A percentile compares a stretch with the other conserved stretches of the same genome.
These are phyloP conservation scores for Paraleonurus japonicus DNA, from an alignment of 257 asterid species.

Conservation along the genomic window DNA sequence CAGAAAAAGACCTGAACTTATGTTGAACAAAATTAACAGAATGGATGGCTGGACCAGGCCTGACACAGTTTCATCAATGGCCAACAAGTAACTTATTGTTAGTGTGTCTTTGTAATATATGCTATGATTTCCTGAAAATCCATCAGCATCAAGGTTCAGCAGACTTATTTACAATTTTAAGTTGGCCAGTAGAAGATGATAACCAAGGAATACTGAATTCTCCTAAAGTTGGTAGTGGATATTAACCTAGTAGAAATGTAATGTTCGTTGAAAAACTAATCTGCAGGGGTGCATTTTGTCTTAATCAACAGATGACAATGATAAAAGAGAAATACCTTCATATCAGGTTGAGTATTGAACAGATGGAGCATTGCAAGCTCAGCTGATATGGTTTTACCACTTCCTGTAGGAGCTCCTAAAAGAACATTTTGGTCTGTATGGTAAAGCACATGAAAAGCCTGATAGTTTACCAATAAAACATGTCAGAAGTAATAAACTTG, in stretches of 20 bases:
- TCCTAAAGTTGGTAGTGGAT: neutral
- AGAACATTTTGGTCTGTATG: slow-evolving; percentile 94
- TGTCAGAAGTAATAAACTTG: slow-evolving; percentile 28
- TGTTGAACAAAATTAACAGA: slow-evolving; percentile 12
- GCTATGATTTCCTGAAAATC: neutral
- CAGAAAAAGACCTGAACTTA: slow-evolving; percentile 10
- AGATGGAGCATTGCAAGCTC: slow-evolving; percentile 99
- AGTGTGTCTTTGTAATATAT: neutral
- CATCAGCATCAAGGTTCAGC: neutral
- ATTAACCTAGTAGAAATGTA: neutral
- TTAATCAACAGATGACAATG: neutral
- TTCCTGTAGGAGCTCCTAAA: slow-evolving; percentile 97
- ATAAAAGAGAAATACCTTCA: slow-evolving; percentile 60
- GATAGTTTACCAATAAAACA: slow-evolving; percentile 32
- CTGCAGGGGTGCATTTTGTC: neutral
- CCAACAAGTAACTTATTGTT: neutral
- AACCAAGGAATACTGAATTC: neutral
- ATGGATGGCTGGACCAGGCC: slow-evolving; percentile 10
- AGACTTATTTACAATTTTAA: slow-evolving; percentile 9
- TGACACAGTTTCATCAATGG: slow-evolving; percentile 4
- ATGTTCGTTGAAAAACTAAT: neutral
- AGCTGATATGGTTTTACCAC: slow-evolving; percentile 99
- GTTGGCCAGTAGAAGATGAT: slow-evolving; percentile 6
- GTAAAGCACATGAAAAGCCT: slow-evolving; percentile 93
- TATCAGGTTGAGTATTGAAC: slow-evolving; percentile 86